Conservation (phyloP, 805 yeast species). For the Zygoascus bituminiphila region DNA sequence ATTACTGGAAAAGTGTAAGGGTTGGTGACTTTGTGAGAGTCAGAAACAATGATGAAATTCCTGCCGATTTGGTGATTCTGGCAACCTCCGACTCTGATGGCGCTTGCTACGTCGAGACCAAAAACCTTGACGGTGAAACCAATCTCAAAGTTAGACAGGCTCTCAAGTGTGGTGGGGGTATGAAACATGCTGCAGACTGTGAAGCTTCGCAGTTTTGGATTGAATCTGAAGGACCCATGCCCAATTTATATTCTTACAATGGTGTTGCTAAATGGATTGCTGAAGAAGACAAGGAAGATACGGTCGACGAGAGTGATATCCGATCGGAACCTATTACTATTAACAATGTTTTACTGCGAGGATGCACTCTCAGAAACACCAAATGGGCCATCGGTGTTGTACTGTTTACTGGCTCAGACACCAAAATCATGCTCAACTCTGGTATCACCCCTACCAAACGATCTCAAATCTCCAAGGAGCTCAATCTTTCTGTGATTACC, state of each 20-base stretch:
- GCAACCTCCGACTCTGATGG: constrained; percentile 67
- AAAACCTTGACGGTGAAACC: constrained; percentile 70
- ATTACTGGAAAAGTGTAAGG: constrained; percentile 63
- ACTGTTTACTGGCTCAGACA: constrained; percentile 64
- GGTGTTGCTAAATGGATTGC: constrained; percentile 53
- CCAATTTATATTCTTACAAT: constrained; percentile 53
- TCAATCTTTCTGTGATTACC: constrained; percentile 57
- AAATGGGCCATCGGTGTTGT: constrained; percentile 70
- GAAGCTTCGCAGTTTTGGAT: constrained; percentile 49
- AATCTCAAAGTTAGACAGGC: constrained; percentile 58
- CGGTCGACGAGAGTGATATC: constrained; percentile 10
- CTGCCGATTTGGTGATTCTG: constrained; percentile 65
- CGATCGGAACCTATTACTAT: constrained; percentile 49
- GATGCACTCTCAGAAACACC: constrained; percentile 66
- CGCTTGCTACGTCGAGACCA: constrained; percentile 63
- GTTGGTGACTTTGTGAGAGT: constrained; percentile 72
- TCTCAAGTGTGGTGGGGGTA: constrained; percentile 47
- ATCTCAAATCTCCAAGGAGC: constrained; percentile 57
- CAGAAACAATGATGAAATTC: constrained; percentile 65
- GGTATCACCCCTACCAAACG: constrained; percentile 74
- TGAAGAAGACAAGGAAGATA: constrained; percentile 2
- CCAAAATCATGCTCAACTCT: constrained; percentile 73
- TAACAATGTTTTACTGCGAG: constrained; percentile 63
- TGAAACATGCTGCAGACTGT: constrained; percentile 52
- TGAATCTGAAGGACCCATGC: constrained; percentile 64